Conservation (phyloP, 2,329 filamentous ascomycete genomes). For the Huntiella abstrusa region DNA sequence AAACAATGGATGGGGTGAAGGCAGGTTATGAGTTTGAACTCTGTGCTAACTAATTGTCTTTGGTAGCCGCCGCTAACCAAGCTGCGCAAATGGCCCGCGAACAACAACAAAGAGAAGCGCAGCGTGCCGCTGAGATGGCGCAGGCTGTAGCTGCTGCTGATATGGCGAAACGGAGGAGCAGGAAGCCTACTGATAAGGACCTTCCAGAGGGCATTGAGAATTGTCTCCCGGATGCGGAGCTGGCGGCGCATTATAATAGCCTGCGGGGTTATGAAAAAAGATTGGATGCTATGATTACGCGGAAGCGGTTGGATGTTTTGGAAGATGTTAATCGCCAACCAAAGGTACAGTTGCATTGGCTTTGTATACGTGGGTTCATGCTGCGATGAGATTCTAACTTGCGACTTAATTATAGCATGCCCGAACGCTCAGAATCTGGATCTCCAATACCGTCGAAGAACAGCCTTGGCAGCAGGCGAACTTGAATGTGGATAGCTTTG, state of each 20-base stretch:
- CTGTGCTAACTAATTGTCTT: not conserved
- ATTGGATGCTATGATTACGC: slow-evolving; percentile 81
- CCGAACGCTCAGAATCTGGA: slow-evolving; percentile 69
- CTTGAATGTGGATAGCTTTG: slow-evolving; percentile 56
- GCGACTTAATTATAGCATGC: slow-evolving; percentile 3
- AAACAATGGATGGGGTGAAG: not conserved
- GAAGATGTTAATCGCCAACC: slow-evolving; percentile 58
- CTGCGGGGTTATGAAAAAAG: slow-evolving; percentile 73
- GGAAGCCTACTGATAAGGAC: slow-evolving; percentile 87
- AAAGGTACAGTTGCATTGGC: slow-evolving; percentile 31
- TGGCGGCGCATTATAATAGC: slow-evolving; percentile 62
- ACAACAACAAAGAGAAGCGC: slow-evolving; percentile 27
- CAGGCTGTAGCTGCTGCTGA: slow-evolving; percentile 39
- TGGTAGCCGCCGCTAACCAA: slow-evolving; percentile 1
- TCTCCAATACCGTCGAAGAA: slow-evolving; percentile 85
- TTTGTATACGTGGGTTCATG: not conserved
- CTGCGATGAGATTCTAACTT: not conserved
- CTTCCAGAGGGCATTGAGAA: slow-evolving; percentile 80
- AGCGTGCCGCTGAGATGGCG: slow-evolving; percentile 27
- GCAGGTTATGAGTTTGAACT: no score
- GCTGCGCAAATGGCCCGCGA: slow-evolving; percentile 30
- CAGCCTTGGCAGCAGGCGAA: slow-evolving; percentile 65
- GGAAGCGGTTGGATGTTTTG: slow-evolving; percentile 79
- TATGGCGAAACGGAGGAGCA: slow-evolving; percentile 59
- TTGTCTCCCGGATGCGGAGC: slow-evolving; percentile 56